Conservation (phyloP, 441 rosid genomes). For the Euphorbia corollata region DNA sequence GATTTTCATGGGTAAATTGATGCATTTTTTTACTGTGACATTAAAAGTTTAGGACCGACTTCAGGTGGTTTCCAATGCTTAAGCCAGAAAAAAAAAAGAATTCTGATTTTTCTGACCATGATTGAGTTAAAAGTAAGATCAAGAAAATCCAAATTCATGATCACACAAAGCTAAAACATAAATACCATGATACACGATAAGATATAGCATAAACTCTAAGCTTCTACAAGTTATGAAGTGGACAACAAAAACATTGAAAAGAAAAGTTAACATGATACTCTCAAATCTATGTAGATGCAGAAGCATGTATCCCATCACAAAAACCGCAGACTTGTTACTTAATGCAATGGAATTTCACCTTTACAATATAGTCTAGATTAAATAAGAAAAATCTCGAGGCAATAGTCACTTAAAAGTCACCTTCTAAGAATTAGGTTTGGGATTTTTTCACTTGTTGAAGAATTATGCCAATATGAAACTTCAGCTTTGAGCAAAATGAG, state of each 20-base stretch:
- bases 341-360: slow-evolving; percentile 1
- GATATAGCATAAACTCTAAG: no score
- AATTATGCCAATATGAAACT: neutral
- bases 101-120: no score
- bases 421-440: neutral
- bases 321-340: neutral
- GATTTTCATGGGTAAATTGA: no score
- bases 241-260: neutral
- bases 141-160: no score
- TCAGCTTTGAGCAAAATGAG: slow-evolving; percentile 4
- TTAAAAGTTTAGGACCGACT: no score
- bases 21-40: no score
- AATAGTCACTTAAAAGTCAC: neutral
- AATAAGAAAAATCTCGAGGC: neutral
- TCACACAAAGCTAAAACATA: no score
- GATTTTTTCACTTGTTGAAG: neutral
- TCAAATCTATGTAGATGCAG: slow-evolving; percentile 11
- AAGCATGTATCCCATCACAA: neutral
- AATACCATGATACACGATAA: no score
- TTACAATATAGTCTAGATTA: neutral
- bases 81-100: no score
- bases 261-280: neutral
- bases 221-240: no score
- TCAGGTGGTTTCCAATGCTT: no score
- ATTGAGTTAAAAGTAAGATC: no score